Evolutionary conservation across 345 rosid genomes (phyloP).

Genomic region (Eucalyptus caleyi): DNA sequence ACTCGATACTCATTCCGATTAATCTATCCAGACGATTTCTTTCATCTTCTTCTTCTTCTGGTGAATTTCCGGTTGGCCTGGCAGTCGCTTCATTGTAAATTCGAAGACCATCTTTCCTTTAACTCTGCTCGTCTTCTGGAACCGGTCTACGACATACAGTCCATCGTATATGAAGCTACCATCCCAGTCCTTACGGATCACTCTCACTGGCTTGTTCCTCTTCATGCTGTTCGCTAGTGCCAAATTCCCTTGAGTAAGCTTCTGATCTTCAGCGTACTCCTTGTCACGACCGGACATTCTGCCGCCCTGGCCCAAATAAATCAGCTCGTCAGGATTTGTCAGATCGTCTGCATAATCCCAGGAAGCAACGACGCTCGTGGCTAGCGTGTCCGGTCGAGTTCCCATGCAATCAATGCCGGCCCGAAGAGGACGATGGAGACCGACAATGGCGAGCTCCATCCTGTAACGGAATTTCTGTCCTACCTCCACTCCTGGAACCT

Average conservation of each 20-base stretch:
- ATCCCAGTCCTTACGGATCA: neutral
- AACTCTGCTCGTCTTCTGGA: neutral
- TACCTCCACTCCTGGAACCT: constrained; percentile 1
- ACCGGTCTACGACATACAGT: neutral
- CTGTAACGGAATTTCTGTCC: constrained; percentile 2
- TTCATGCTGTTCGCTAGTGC: neutral
- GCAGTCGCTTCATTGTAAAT: neutral
- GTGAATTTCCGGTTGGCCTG: neutral
- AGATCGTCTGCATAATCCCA: neutral
- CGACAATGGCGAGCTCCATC: neutral
- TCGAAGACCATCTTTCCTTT: neutral
- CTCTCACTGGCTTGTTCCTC: neutral
- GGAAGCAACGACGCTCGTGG: constrained; percentile 2
- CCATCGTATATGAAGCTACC: constrained; percentile 1
- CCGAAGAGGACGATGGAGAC: neutral
- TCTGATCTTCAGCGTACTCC: neutral
- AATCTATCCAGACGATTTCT: neutral
- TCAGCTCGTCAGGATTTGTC: neutral
- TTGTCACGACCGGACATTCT: neutral
- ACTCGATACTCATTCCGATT: neutral
- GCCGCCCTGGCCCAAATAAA: constrained; percentile 5
- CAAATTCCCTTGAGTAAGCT: constrained; percentile 3
- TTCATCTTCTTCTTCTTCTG: neutral
- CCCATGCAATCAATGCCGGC: neutral
- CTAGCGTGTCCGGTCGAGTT: neutral